Conservation (phyloP, 2,329 filamentous ascomycete genomes). For the Cladosporium sp. region DNA sequence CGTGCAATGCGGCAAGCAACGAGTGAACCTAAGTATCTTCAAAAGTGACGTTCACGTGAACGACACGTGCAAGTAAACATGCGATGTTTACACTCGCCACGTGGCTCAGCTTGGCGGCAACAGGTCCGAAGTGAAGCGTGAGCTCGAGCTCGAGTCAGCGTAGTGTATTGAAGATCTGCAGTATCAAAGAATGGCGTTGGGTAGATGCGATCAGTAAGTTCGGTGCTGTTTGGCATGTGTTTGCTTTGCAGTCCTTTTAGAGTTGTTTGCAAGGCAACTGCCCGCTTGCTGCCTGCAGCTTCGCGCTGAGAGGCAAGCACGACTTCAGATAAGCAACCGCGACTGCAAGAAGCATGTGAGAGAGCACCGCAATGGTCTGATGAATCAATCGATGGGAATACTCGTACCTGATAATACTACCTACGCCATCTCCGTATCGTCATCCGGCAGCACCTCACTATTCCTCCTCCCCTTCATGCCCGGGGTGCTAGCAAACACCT, state of each 20-base stretch:
- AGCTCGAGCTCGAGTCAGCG: not conserved
- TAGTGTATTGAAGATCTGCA: not conserved
- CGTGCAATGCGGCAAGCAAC: not conserved
- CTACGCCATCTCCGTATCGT: slow-evolving; percentile 19
- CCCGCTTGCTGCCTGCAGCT: not conserved
- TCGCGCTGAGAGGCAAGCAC: not conserved
- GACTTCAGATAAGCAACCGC: not conserved
- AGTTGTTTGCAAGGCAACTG: not conserved
- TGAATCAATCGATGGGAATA: too few relatives aligned
- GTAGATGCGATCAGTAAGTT: not conserved
- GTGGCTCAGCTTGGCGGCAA: not conserved
- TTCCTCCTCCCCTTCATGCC: slow-evolving; percentile 3
- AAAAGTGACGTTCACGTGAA: not conserved
- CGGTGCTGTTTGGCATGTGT: not conserved
- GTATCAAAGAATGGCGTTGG: not conserved
- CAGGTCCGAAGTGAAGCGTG: not conserved
- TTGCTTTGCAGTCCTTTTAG: not conserved
- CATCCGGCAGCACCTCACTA: slow-evolving; percentile 19
- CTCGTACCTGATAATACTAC: not conserved
- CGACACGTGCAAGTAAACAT: not conserved
- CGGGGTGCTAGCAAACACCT: slow-evolving; percentile 42
- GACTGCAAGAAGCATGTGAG: not conserved
- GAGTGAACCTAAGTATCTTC: not conserved
- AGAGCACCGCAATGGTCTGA: not conserved
- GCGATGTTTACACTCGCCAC: not conserved